Conservation (phyloP, 2,329 filamentous ascomycete species). For the Endoconidiophora polonica region DNA sequence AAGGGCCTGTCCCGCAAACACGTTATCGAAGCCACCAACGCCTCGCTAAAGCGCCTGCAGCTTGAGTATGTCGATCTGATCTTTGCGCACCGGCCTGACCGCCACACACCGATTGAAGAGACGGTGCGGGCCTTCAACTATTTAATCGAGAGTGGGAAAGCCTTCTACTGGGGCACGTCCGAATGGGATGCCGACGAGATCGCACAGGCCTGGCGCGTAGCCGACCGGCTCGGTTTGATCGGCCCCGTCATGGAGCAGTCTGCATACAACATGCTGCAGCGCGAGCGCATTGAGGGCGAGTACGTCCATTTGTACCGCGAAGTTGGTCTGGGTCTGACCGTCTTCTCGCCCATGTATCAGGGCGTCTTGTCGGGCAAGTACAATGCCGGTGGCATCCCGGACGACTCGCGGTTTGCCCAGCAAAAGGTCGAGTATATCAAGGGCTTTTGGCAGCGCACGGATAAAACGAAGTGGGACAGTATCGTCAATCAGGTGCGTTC, state of each 20-base stretch:
- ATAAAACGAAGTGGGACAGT: conserved; percentile 35
- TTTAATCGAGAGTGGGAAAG: conserved; percentile 49
- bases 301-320: conserved; percentile 43
- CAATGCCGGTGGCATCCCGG: conserved; percentile 39
- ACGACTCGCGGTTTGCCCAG: conserved; percentile 39
- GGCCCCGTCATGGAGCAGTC: conserved; percentile 52
- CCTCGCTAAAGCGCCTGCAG: conserved; percentile 39
- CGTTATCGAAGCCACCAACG: conserved; percentile 47
- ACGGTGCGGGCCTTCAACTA: conserved; percentile 55
- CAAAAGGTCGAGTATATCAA: conserved; percentile 39
- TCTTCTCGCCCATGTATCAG: conserved; percentile 40
- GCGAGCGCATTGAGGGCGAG: conserved; percentile 47
- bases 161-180: conserved; percentile 55
- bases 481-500: conserved; percentile 43
- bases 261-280: conserved; percentile 45
- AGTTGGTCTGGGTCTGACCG: conserved; percentile 43
- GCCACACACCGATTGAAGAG: conserved; percentile 53
- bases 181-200: conserved; percentile 53
- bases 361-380: conserved; percentile 53
- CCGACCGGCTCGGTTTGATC: conserved; percentile 42
- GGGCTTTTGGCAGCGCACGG: conserved; percentile 33
- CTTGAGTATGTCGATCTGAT: conserved; percentile 51
- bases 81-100: conserved; percentile 52
- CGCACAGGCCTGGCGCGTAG: conserved; percentile 41
- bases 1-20: conserved; percentile 52